A percentile compares a stretch with the other conserved stretches of the same genome.
Conservation (phyloP, 2,329 filamentous ascomycete species). For the Monilinia polystroma region DNA sequence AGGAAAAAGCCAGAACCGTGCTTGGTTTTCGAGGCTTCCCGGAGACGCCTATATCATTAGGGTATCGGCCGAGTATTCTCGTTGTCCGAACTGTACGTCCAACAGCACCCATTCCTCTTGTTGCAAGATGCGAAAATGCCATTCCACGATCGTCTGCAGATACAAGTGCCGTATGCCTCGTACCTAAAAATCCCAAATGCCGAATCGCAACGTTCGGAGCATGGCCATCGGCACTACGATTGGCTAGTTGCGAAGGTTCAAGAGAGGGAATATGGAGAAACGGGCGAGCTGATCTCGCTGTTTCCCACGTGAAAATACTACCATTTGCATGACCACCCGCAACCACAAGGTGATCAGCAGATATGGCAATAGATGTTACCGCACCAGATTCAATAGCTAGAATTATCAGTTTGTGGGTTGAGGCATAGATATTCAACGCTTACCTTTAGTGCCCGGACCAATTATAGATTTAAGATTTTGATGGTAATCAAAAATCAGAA, state of each 20-base stretch:
- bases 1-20: slow-evolving; percentile 87
- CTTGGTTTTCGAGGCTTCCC: slow-evolving; percentile 81
- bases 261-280: slow-evolving; percentile 85
- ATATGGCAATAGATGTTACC: slow-evolving; percentile 83
- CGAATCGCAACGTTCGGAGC: slow-evolving; percentile 73
- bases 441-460: slow-evolving; percentile 87
- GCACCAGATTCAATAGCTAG: slow-evolving; percentile 85
- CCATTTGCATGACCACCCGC: slow-evolving; percentile 88
- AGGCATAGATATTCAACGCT: slow-evolving; percentile 30
- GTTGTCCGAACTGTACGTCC: slow-evolving; percentile 85
- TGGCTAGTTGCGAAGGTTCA: slow-evolving; percentile 61
- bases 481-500: slow-evolving; percentile 95
- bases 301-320: slow-evolving; percentile 96
- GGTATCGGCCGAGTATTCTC: slow-evolving; percentile 88
- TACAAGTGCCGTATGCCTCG: slow-evolving; percentile 87
- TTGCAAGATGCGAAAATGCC: slow-evolving; percentile 97
- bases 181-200: slow-evolving; percentile 93
- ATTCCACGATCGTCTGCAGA: slow-evolving; percentile 94
- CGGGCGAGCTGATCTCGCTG: slow-evolving; percentile 74
- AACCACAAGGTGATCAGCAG: slow-evolving; percentile 89
- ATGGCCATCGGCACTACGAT: slow-evolving; percentile 77
- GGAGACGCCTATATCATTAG: slow-evolving; percentile 59
- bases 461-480: slow-evolving; percentile 94
- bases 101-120: slow-evolving; percentile 81
- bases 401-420: slow-evolving; percentile 5